A percentile compares a stretch with the other conserved stretches of the same genome.
These are phyloP conservation scores for Calonectria fujianensis DNA, from an alignment of 2,329 filamentous ascomycete species.

Conservation along the genomic window DNA sequence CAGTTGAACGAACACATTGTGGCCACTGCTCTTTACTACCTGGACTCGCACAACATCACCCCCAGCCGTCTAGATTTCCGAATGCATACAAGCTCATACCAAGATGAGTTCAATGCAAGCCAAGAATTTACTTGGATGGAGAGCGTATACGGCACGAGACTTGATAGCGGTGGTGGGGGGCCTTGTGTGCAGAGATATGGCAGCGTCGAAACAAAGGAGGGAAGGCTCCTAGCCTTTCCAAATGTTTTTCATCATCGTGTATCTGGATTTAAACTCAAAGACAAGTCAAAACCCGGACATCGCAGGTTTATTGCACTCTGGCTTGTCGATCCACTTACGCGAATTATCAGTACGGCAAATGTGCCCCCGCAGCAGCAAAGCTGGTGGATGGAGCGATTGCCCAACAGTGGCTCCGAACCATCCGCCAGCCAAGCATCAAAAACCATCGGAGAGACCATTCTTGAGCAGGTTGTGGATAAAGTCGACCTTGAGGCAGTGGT, in stretches of 20 bases:
- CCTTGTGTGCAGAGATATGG: constrained; percentile 43
- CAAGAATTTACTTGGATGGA: constrained; percentile 42
- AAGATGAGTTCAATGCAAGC: background rate
- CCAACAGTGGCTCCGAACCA: background rate
- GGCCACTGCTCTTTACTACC: constrained; percentile 53
- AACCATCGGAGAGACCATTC: constrained; percentile 3
- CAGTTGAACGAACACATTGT: constrained; percentile 55
- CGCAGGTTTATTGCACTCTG: constrained; percentile 72
- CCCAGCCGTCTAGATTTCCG: constrained; percentile 46
- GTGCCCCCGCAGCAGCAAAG: constrained; percentile 58
- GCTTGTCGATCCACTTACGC: constrained; percentile 70
- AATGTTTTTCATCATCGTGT: constrained; percentile 49
- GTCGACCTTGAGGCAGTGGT: constrained; percentile 18
- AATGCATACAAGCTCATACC: constrained; percentile 38
- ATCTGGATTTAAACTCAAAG: constrained; percentile 66
- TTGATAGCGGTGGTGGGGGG: background rate
- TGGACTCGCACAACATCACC: constrained; percentile 48
- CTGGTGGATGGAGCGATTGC: constrained; percentile 54
- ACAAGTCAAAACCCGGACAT: constrained; percentile 69
- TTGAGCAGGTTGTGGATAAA: background rate
- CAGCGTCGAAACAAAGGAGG: constrained; percentile 45
- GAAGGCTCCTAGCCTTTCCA: constrained; percentile 43
- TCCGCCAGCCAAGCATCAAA: background rate
- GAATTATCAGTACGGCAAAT: constrained; percentile 59
- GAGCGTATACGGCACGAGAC: constrained; percentile 20